Evolutionary conservation across 768 basidiomycete species (phyloP), one percentile per base, ranked within the genome.

Genomic region (Phylloporus rhodoxanthus): DNA sequence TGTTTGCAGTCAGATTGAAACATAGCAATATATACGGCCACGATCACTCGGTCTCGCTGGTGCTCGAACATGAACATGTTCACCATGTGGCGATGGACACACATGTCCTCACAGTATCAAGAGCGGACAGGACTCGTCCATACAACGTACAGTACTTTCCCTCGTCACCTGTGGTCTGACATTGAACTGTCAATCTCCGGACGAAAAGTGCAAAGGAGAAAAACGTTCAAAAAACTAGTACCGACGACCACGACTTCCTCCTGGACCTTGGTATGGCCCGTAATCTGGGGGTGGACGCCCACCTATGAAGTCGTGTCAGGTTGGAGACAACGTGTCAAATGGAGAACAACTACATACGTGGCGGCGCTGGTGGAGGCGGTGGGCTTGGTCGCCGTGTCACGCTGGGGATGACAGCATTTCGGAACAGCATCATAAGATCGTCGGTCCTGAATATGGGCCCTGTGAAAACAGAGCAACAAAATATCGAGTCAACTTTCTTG

Each of bases 371-470:
- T 4, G 81, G 77, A 6, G 82, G 81, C 4, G 84, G 80, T 11
- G 83, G 79, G 46, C 78, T 78, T 3, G 75, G 68, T 55, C 77
- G 72, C 40, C 63, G 50, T 50, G 60, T 69, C 11, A 65, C 76
- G 51, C 81, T 84, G 1, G 91, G 88, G 48, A 92, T 89, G 28
- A 86, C 81, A 42, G 89, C 87, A 59, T 81, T 87, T 30, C 82
- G 77, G 67, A 96, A 85, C 26, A 91, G 62, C 53, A 85, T 84
- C 82, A 97, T 85, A 33, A 95, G 72, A 66, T 95, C 92, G 26
- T 96, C 93, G 1, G 87, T 85, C 49, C 89, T 77, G 71, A 95
- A 95, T 33, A 91, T 78, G 8, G 93, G 93, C 4, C 92, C 92
- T 94, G 57, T 19, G 45, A 52, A 47, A 21, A 36, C 29, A 5